phyloP scores from a whole-genome alignment of 805 yeast genomes.

The Scheffersomyces ergatensis region DNA sequence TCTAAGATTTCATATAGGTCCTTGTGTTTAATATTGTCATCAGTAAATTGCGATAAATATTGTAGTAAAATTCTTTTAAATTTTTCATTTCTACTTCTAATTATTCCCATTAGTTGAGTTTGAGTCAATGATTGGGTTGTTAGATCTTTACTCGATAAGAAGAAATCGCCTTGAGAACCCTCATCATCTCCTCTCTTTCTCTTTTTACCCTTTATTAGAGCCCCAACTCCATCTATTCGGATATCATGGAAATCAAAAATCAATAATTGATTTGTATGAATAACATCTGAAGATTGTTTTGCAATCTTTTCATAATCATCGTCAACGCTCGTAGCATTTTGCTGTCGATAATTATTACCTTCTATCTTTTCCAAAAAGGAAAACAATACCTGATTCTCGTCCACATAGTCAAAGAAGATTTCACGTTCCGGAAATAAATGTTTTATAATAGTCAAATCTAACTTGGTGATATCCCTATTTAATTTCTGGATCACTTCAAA shows the following conservation, averaged over 20 bases:
- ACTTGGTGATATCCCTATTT: slow-evolving; percentile 27
- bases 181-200: slow-evolving; percentile 8
- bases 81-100: slow-evolving; percentile 52
- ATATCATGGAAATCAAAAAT: slow-evolving; percentile 80
- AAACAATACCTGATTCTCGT: slow-evolving; percentile 61
- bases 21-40: slow-evolving; percentile 10
- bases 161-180: slow-evolving; percentile 17
- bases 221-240: slow-evolving; percentile 46
- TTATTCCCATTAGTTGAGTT: slow-evolving; percentile 58
- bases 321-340: slow-evolving; percentile 27
- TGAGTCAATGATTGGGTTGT: slow-evolving; percentile 50
- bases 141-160: slow-evolving; percentile 38
- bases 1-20: background rate
- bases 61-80: slow-evolving; percentile 28
- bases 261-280: slow-evolving; percentile 50
- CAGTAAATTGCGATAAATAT: slow-evolving; percentile 18
- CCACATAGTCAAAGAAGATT: slow-evolving; percentile 66
- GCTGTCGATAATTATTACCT: slow-evolving; percentile 29
- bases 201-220: slow-evolving; percentile 20
- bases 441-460: slow-evolving; percentile 65
- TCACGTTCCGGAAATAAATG: slow-evolving; percentile 67
- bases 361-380: slow-evolving; percentile 44
- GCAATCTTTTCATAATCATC: slow-evolving; percentile 59
- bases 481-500: slow-evolving; percentile 28
- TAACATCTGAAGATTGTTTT: slow-evolving; percentile 29